Evolutionary conservation across 768 basidiomycete genomes (phyloP).

Genomic region (Boletus barrowsii): DNA sequence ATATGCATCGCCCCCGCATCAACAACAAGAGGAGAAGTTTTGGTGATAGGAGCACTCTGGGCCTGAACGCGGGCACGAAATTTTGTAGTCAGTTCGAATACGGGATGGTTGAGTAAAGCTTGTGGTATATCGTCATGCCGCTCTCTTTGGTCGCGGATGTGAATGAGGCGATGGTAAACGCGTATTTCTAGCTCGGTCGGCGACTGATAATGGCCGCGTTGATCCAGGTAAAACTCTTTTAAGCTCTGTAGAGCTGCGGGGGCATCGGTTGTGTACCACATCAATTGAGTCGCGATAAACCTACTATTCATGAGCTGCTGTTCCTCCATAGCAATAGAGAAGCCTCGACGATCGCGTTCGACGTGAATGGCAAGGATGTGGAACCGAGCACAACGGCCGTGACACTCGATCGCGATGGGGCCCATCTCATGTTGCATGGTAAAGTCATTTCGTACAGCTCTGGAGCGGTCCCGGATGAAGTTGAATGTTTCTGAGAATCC

Average conservation of each 20-base stretch:
- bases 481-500: conserved; percentile 70
- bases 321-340: conserved; percentile 71
- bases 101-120: conserved; percentile 64
- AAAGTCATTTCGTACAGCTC: conserved; percentile 89
- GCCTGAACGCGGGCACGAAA: conserved; percentile 80
- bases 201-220: conserved; percentile 61
- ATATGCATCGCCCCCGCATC: conserved; percentile 65
- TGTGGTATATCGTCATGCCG: conserved; percentile 71
- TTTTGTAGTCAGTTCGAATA: conserved; percentile 77
- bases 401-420: conserved; percentile 76
- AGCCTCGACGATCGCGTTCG: conserved; percentile 52
- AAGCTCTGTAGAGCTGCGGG: conserved; percentile 82
- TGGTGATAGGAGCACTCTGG: conserved; percentile 72
- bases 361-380: conserved; percentile 83
- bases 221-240: conserved; percentile 91
- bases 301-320: conserved; percentile 90
- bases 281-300: conserved; percentile 26
- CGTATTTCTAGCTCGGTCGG: conserved; percentile 94
- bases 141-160: conserved; percentile 82
- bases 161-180: conserved; percentile 89
- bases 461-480: conserved; percentile 91
- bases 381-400: conserved; percentile 91
- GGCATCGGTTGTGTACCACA: not conserved
- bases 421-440: conserved; percentile 87
- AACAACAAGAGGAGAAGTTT: conserved; percentile 60